Base-by-base conservation (phyloP, 176 grass and related monocot genomes). In the Typha latifolia region DNA sequence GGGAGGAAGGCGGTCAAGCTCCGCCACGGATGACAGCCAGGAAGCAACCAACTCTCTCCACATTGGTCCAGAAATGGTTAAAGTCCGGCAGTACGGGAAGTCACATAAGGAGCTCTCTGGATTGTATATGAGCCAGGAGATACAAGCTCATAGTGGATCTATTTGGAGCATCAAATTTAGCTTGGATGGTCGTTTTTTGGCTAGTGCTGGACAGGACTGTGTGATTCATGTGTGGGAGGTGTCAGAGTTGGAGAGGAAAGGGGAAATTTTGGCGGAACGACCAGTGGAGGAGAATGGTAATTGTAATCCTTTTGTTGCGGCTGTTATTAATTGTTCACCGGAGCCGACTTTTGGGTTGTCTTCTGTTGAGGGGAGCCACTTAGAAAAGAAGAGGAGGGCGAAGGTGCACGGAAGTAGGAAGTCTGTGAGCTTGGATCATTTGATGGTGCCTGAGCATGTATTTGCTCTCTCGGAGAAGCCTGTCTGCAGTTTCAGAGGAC, bases 201-300 rank as follows among this genome's bases (percentile, higher is more conserved):
- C 94, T 0, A 99, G 76, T 71, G 94, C 94, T 23, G 94, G 94
- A 51, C 86, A 93, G 76, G 94, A 99, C 69, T 77, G 94, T 32
- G 71, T 90, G 47, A 99, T 99, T 76, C 89, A 99, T 84, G 84
- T 99, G 65, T 93, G 89, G 94, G 81, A 99, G 61, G 86, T 99
- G 37, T 43, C 37, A 43, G 37, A 43, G 37, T 43, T 43, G 37
- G 37, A 43, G 49, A 93, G 79, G 66, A 78, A 64, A 62, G 76
- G 16, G 23, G 86, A 84, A 19, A 75, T 70, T 19, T 62, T 70
- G 32, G 47, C 62, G 52, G 47, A 69, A 34, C 37, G 24, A 14
- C 47, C 71, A 18, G 37, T 59, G 4, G 80, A 82, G 68, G 87
- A 72, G 32, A 99, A 93, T 66, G 83, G 68, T 43, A 43, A 21